Evolutionary conservation across 164 flowering plant species (phyloP), one percentile per base, ranked within the genome.

Genomic region (Stephania cephalantha): DNA sequence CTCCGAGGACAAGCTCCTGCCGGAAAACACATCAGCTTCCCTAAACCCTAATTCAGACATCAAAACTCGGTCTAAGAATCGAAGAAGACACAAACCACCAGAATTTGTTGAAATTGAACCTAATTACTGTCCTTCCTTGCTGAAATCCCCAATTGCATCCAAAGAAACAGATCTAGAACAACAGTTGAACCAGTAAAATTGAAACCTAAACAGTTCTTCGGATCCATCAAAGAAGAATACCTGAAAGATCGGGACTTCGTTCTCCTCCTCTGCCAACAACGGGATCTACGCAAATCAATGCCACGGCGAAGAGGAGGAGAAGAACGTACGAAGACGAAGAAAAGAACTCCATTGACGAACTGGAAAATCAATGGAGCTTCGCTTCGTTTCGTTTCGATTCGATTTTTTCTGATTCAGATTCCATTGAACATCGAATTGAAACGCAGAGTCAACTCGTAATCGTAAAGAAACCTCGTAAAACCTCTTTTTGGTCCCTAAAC

Each of bases 231-330:
- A 64, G 45, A 67, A 20, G 1, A 29, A 53, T 35, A 81, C 85
- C 83, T 79, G 83, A 70, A 46, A 35, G 55, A 68, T 78, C 50
- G 71, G 76, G 77, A 50, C 61, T 68, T 17, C 18, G 71, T 29
- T 66, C 69, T 50, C 84, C 83, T 48, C 90, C 89, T 82, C 88
- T 83, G 73, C 85, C 86, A 18, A 73, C 42, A 31, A 78, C 35
- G 11, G 70, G 79, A 9, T 22, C 72, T 10, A 79, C 61, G 64
- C 76, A 68, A 46, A 71, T 74, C 29, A 64, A 20, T 6, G 29
- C 64, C 46, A 82, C 74, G 30, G 67, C 69, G 46, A 79, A 8
- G 58, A 81, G 44, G 72, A 83, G 35, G 76, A 70, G 71, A 69
- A 75, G 67, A 79, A 18, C 46, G 20, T 18, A 4, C 17, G 42